Conservation (phyloP, 768 basidiomycete genomes). For the Tylopilus felleus region DNA sequence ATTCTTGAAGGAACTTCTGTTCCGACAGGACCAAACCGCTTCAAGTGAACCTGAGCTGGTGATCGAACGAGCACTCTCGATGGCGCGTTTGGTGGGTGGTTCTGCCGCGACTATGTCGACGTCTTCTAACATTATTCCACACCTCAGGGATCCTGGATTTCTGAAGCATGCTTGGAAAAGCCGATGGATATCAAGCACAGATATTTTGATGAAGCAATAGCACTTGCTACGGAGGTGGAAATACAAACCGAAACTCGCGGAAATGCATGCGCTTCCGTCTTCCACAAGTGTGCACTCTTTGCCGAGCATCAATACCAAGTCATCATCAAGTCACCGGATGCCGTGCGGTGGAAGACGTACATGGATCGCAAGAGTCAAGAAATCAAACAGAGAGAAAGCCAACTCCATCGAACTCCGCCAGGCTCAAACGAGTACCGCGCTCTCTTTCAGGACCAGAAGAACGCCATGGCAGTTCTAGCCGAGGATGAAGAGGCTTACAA, state of each 20-base stretch:
- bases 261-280: conserved; percentile 54
- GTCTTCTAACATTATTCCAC: background rate
- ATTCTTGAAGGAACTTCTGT: conserved; percentile 47
- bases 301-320: conserved; percentile 84
- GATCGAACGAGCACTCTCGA: conserved; percentile 40
- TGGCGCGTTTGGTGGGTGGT: conserved; percentile 63
- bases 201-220: conserved; percentile 68
- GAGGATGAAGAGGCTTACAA: conserved; percentile 50
- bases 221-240: conserved; percentile 27
- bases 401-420: conserved; percentile 25
- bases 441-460: conserved; percentile 37
- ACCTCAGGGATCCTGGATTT: conserved; percentile 82
- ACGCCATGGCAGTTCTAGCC: conserved; percentile 47
- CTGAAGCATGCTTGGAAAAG: conserved; percentile 80
- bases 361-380: conserved; percentile 70
- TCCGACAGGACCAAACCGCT: conserved; percentile 12
- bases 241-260: conserved; percentile 18
- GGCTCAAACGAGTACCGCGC: conserved; percentile 20
- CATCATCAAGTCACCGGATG: conserved; percentile 66
- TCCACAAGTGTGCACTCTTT: conserved; percentile 81
- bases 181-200: conserved; percentile 63
- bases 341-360: conserved; percentile 65
- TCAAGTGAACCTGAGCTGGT: conserved; percentile 11
- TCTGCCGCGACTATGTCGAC: background rate
- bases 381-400: conserved; percentile 49